phyloP scores from a whole-genome alignment of 1,284 basidiomycete genomes.

The Naganishia sp. region DNA sequence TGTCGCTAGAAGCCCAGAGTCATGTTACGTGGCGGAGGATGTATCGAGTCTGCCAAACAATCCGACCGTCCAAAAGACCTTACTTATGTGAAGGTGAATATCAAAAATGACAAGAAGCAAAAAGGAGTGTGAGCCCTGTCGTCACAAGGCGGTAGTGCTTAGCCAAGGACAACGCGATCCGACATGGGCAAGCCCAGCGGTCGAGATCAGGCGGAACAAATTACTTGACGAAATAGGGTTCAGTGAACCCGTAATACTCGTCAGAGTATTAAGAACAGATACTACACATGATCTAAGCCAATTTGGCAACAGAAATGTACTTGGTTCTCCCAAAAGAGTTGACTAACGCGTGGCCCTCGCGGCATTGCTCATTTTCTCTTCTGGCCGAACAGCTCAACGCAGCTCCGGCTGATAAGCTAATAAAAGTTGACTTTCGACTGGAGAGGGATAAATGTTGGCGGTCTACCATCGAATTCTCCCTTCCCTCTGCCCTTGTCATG shows the following conservation, averaged over 20 bases:
- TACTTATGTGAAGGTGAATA: neutral
- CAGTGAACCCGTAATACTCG: slow-evolving; percentile 34
- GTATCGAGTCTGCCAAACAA: too few relatives aligned
- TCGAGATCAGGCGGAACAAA: slow-evolving; percentile 32
- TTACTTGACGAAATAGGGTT: slow-evolving; percentile 34
- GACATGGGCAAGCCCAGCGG: slow-evolving; percentile 34
- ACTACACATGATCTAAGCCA: slow-evolving; percentile 35
- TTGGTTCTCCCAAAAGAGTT: neutral
- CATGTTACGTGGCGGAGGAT: too few relatives aligned
- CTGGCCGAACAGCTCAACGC: neutral
- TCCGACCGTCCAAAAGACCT: too few relatives aligned
- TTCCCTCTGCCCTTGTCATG: too few relatives aligned
- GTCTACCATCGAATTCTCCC: too few relatives aligned
- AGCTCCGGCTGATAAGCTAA: too few relatives aligned
- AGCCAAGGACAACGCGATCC: slow-evolving; percentile 30
- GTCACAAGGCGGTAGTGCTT: slow-evolving; percentile 33
- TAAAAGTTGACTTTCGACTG: too few relatives aligned
- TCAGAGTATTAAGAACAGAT: slow-evolving; percentile 36
- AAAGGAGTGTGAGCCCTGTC: slow-evolving; percentile 31
- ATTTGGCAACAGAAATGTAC: slow-evolving; percentile 35
- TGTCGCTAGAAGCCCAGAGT: too few relatives aligned
- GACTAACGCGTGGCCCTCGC: neutral
- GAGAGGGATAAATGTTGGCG: too few relatives aligned
- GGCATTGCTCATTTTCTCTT: neutral
- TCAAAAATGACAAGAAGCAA: neutral